Percentiles rank a stretch among this genome's conserved stretches.
Conservation (phyloP, 192 early-diverging fungal genomes). For the Backusella psychrophila region DNA sequence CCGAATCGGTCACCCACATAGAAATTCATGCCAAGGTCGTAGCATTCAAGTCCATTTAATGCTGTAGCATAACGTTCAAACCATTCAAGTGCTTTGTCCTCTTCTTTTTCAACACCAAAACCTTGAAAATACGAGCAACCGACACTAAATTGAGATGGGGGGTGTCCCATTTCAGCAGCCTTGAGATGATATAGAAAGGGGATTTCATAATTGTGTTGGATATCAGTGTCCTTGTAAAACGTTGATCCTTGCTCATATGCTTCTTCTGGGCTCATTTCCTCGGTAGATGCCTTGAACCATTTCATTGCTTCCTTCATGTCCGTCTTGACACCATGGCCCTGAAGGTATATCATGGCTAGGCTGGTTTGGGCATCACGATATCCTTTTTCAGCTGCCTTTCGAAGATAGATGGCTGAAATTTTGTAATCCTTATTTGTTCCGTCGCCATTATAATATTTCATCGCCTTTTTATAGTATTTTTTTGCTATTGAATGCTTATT, state of each 20-base stretch:
- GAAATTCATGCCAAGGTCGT: slow-evolving; percentile 78
- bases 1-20: slow-evolving; percentile 75
- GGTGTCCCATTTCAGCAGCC: slow-evolving; percentile 41
- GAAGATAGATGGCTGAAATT: background rate
- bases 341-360: background rate
- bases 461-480: background rate
- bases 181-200: slow-evolving; percentile 17
- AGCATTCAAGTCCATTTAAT: slow-evolving; percentile 45
- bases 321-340: background rate
- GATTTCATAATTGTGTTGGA: background rate
- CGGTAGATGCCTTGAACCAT: background rate
- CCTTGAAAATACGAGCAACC: background rate
- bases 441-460: background rate
- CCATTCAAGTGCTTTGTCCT: slow-evolving; percentile 50
- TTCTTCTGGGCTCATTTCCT: background rate
- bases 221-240: background rate
- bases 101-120: slow-evolving; percentile 19
- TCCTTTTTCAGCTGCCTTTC: background rate
- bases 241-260: background rate
- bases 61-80: slow-evolving; percentile 57
- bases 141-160: background rate
- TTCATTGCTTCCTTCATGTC: background rate
- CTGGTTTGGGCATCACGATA: background rate
- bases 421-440: background rate
- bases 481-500: background rate